Percentiles rank a stretch among this genome's conserved stretches.
phyloP scores from a whole-genome alignment of 202 grass and related monocot genomes.

The Setaria italica region DNA sequence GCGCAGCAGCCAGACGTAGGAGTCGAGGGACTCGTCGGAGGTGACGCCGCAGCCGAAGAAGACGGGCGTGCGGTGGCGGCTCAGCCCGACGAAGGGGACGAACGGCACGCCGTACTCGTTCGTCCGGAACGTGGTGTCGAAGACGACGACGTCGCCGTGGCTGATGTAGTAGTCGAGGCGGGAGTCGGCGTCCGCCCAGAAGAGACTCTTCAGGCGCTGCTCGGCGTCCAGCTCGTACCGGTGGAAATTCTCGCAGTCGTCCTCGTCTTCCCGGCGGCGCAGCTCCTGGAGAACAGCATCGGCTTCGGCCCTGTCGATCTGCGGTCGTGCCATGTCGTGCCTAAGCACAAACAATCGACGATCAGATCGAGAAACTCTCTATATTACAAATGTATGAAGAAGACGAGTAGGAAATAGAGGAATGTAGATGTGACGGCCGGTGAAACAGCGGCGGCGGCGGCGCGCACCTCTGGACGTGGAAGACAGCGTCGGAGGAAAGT shows the following conservation, averaged over 20 bases:
- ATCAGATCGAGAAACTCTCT: not conserved
- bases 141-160: slow-evolving; percentile 36
- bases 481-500: not conserved
- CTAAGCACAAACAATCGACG: not conserved
- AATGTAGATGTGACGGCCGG: not conserved
- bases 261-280: not conserved
- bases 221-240: not conserved
- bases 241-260: not conserved
- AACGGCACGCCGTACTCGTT: slow-evolving; percentile 46
- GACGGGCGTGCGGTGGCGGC: slow-evolving; percentile 23
- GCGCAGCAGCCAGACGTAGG: slow-evolving; percentile 45
- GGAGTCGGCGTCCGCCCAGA: slow-evolving; percentile 44
- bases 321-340: not conserved
- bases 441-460: not conserved
- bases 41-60: slow-evolving; percentile 49
- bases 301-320: not conserved
- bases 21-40: slow-evolving; percentile 38
- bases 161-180: not conserved
- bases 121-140: slow-evolving; percentile 51
- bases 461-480: not conserved
- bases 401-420: not conserved
- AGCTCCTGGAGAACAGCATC: not conserved
- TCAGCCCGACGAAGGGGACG: slow-evolving; percentile 47
- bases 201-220: slow-evolving; percentile 42
- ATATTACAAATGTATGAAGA: not conserved